These are phyloP conservation scores for Bertia moriformis DNA, from an alignment of 2,329 filamentous ascomycete genomes.

Conservation along the genomic window DNA sequence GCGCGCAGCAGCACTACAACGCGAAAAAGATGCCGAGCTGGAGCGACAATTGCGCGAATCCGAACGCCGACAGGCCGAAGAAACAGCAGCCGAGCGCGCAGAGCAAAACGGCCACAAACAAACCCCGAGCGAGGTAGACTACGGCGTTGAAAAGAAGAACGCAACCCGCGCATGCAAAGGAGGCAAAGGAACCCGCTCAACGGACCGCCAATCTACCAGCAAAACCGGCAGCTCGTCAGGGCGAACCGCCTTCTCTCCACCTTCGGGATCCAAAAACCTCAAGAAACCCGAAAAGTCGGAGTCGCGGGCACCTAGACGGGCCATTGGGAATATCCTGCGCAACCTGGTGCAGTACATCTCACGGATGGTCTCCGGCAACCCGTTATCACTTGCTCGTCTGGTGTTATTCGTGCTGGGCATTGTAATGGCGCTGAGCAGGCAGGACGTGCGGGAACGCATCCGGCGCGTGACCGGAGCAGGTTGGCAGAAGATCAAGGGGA, in stretches of 20 bases:
- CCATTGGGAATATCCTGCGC: neutral
- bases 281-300: neutral
- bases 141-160: slow-evolving; percentile 25
- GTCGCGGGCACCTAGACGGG: neutral
- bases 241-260: neutral
- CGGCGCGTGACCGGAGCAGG: slow-evolving; percentile 30
- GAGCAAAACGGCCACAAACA: slow-evolving; percentile 12
- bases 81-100: slow-evolving; percentile 12
- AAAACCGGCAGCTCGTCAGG: neutral
- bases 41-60: slow-evolving; percentile 26
- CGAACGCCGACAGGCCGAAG: slow-evolving; percentile 19
- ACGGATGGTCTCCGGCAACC: neutral
- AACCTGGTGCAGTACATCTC: neutral
- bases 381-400: slow-evolving; percentile 11
- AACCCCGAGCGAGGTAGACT: slow-evolving; percentile 26
- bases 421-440: slow-evolving; percentile 35
- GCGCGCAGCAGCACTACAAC: slow-evolving; percentile 36
- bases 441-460: slow-evolving; percentile 39
- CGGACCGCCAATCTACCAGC: neutral
- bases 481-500: slow-evolving; percentile 42
- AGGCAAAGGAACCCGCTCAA: neutral
- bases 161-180: slow-evolving; percentile 15
- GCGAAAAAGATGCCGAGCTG: slow-evolving; percentile 36
- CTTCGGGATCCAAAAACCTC: neutral
- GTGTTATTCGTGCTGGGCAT: slow-evolving; percentile 44